phyloP scores from a whole-genome alignment of 352 stramenopile species.

The Pythium graminicola region DNA sequence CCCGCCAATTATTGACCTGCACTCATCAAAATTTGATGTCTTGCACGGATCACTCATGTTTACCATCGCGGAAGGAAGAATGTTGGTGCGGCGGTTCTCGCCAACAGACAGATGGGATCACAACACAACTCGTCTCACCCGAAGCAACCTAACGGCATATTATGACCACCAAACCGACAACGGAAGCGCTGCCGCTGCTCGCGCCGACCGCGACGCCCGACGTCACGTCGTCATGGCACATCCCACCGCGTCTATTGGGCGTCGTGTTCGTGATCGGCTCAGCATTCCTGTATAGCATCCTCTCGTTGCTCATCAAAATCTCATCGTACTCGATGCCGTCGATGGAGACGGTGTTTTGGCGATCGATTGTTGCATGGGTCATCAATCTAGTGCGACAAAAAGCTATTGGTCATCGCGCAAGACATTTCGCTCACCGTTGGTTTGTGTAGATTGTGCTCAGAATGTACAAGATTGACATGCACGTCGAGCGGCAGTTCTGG shows the following conservation, averaged over 20 bases:
- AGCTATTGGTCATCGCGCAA: too few relatives aligned
- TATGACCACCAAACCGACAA: not conserved
- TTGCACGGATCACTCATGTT: too few relatives aligned
- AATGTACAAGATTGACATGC: constrained; percentile 19
- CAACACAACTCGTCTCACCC: too few relatives aligned
- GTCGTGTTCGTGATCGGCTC: constrained; percentile 42
- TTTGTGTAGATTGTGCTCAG: constrained; percentile 30
- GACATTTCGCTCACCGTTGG: too few relatives aligned
- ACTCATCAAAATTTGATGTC: too few relatives aligned
- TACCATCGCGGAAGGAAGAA: too few relatives aligned
- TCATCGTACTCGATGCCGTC: constrained; percentile 39
- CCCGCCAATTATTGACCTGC: too few relatives aligned
- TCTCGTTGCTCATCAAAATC: constrained; percentile 52
- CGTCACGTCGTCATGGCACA: not conserved
- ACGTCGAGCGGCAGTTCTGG: constrained; percentile 36
- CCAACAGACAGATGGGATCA: too few relatives aligned
- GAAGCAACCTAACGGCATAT: too few relatives aligned
- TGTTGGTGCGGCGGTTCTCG: too few relatives aligned
- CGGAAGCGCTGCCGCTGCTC: not conserved
- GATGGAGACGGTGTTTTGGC: constrained; percentile 68
- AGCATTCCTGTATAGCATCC: constrained; percentile 51
- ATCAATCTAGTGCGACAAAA: constrained; percentile 30
- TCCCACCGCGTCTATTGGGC: constrained; percentile 21
- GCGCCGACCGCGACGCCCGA: not conserved
- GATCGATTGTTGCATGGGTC: constrained; percentile 44